These are phyloP conservation scores for Uronychia setigera DNA, from an alignment of 73 alveolate genomes.

Conservation along the genomic window DNA sequence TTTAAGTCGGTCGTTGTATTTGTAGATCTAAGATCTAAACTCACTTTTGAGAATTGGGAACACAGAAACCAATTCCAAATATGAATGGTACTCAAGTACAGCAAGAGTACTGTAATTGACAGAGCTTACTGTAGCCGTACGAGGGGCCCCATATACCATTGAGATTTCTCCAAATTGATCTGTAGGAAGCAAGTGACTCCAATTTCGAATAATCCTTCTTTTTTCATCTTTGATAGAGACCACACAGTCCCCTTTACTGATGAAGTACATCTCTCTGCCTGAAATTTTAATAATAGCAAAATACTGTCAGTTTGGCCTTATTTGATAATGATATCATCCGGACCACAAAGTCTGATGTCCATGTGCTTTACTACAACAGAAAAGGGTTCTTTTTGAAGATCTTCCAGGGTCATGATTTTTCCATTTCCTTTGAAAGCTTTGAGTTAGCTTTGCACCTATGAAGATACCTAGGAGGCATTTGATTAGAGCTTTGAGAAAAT, in stretches of 20 bases:
- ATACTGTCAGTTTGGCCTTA: slow-evolving; percentile 6
- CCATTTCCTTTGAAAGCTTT: neutral
- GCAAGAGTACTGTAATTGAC: slow-evolving; percentile 19
- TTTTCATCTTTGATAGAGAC: slow-evolving; percentile 11
- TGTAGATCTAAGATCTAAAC: neutral
- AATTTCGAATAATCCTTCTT: neutral
- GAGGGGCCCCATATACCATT: slow-evolving; percentile 4
- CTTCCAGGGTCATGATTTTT: neutral
- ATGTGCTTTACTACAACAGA: neutral
- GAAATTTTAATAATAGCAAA: neutral
- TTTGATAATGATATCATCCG: slow-evolving; percentile 23
- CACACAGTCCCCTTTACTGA: slow-evolving; percentile 11
- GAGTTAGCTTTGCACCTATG: neutral
- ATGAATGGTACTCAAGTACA: neutral
- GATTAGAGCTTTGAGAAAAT: neutral
- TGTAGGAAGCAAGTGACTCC: slow-evolving; percentile 17
- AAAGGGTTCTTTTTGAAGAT: neutral
- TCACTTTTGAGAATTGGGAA: neutral
- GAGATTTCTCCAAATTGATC: slow-evolving; percentile 38
- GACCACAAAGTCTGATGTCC: slow-evolving; percentile 20
- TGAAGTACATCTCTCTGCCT: slow-evolving; percentile 21
- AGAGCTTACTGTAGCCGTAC: slow-evolving; percentile 21
- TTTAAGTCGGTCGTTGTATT: slow-evolving; percentile 43
- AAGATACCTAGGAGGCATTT: neutral
- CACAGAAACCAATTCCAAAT: neutral